Base-by-base conservation (phyloP, 2,329 filamentous ascomycete species). In the Rutstroemia sp. region DNA sequence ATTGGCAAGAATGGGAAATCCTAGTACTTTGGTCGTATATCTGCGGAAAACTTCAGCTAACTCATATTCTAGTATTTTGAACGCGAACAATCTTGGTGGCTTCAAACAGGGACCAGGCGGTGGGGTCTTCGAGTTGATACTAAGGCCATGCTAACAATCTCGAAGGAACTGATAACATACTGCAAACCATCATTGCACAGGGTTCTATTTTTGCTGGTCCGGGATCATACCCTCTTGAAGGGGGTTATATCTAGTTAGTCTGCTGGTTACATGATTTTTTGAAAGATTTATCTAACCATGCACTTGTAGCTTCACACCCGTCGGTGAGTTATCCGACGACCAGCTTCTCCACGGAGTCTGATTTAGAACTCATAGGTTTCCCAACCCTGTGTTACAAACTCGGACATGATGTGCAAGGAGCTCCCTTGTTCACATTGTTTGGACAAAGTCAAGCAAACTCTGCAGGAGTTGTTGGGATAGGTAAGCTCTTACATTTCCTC, bases 81-180 rank as follows among this genome's bases (percentile, higher is more conserved):
- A 75, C 57, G 65, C 68, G 4, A 70, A 75, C 57, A 71, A 75
- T 51, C 64, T 75, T 2, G 73, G 72, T 39, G 73, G 73, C n/a
- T 75, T 71, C 56, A 70, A 70, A 38, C 67, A 73, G 39, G 72
- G 71, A 2, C 47, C 68, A 66, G 1, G 72, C 74, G 59, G 66
- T 66, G 6, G 61, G 70, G 17, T 70, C 17, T 23, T 70, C 5
- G 17, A 16, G 8, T n/a, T 36, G 10, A 44, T 25, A 14, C 5
- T 52, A n/a, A 6, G 12, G 16, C 5, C 7, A 21, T 21, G 8
- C 25, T 19, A 17, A 21, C 30, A 40, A 19, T 46, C 5, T 17
- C 5, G 6, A 40, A 60, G 60, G 56, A 23, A 68, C 40, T 12
- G 40, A 52, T 19, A 45, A 52, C n/a, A 52, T 46, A 21, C 27